Conservation (phyloP, 495 filamentous ascomycete species). For the Evernia prunastri region DNA sequence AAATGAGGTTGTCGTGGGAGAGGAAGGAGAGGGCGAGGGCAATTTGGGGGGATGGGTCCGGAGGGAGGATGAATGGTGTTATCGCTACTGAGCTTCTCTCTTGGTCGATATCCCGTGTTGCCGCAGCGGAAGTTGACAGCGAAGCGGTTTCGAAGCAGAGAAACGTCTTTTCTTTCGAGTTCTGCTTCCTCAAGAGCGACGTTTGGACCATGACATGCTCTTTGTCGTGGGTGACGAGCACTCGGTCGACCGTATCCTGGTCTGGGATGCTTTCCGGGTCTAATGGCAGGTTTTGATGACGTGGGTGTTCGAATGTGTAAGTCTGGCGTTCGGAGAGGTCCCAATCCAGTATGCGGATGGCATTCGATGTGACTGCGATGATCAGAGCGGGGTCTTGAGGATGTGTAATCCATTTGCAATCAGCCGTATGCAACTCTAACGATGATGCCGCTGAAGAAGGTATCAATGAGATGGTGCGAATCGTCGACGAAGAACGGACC, state of each 20-base stretch:
- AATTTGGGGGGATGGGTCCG: conserved; percentile 19
- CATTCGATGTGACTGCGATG: conserved; percentile 23
- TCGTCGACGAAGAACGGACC: conserved; percentile 21
- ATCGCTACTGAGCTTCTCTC: conserved; percentile 10
- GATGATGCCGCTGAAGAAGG: conserved; percentile 9
- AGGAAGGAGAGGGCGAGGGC: conserved; percentile 20
- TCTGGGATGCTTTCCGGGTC: conserved; percentile 1
- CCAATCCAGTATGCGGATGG: conserved; percentile 24
- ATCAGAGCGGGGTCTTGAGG: conserved; percentile 26
- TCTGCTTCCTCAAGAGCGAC: neutral
- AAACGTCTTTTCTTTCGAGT: conserved; percentile 18
- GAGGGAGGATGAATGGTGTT: conserved; percentile 12
- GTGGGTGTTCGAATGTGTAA: conserved; percentile 13
- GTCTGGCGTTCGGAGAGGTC: conserved; percentile 14
- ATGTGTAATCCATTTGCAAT: conserved; percentile 26
- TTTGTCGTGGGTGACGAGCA: conserved; percentile 23
- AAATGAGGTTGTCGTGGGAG: conserved; percentile 20
- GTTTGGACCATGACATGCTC: conserved; percentile 22
- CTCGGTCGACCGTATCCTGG: conserved; percentile 9
- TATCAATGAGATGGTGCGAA: conserved; percentile 16
- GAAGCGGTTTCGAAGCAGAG: conserved; percentile 12
- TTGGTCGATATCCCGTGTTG: neutral
- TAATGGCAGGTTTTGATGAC: neutral
- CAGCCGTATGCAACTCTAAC: conserved; percentile 9
- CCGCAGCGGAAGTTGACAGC: neutral